Conservation (phyloP, 345 rosid species). For the Lagerstroemia speciosa region DNA sequence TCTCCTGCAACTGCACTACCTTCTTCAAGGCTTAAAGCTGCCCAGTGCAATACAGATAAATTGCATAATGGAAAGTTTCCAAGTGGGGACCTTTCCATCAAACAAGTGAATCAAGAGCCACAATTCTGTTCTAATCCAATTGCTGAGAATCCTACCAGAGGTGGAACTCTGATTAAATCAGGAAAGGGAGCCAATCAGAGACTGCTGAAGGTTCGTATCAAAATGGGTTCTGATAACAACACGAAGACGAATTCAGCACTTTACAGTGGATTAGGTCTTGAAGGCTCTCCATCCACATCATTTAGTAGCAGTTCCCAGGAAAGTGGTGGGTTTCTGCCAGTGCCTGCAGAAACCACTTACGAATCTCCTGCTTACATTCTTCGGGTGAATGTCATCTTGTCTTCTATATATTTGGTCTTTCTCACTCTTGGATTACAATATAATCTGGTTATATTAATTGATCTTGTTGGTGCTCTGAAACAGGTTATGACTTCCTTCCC, state of each 20-base stretch:
- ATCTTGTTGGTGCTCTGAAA: conserved; percentile 19
- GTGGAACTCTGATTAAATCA: conserved; percentile 24
- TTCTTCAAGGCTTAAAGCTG: conserved; percentile 15
- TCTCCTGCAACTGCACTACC: conserved; percentile 23
- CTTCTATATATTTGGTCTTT: neutral
- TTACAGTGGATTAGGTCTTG: conserved; percentile 51
- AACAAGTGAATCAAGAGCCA: conserved; percentile 18
- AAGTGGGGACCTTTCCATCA: conserved; percentile 16
- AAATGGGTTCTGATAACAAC: conserved; percentile 39
- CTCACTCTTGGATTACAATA: neutral
- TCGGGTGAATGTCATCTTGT: conserved; percentile 31
- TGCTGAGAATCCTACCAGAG: conserved; percentile 19
- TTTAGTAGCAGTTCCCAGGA: conserved; percentile 30
- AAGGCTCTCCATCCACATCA: conserved; percentile 45
- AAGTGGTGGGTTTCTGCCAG: conserved; percentile 23
- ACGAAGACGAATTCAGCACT: conserved; percentile 37
- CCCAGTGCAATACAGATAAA: conserved; percentile 11
- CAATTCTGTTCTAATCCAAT: conserved; percentile 19
- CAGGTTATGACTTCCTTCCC: conserved; percentile 62
- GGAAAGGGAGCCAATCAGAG: conserved; percentile 28
- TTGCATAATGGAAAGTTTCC: conserved; percentile 14
- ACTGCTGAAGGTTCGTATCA: conserved; percentile 46
- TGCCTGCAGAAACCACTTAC: conserved; percentile 16
- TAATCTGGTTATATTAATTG: conserved; percentile 6
- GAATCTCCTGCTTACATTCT: conserved; percentile 57